Base-by-base conservation (phyloP, 78 protist species). In the Acrasis kona region DNA sequence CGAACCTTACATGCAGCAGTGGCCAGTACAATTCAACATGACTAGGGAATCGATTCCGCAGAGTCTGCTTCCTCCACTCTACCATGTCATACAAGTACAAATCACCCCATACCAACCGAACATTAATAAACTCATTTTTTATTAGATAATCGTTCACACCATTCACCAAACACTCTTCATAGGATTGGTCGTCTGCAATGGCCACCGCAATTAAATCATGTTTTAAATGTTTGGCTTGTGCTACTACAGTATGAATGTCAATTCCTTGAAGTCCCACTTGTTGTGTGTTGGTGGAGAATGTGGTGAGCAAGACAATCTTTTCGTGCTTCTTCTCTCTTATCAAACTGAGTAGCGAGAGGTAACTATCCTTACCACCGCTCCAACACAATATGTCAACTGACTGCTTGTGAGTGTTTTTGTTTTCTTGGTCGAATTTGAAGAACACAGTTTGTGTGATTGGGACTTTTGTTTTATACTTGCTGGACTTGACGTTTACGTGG, bases 401-500 rank as follows among this genome's bases (percentile, higher is more conserved):
- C 42, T 5, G 38, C 9, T 65, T 37, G 5, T 5, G 69, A n/a
- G 7, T 7, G 5, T n/a, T 65, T n/a, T 34, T 65, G 5, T n/a
- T 65, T 8, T 58, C 74, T 40, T 10, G 35, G 37, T 30, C 12
- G 10, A 19, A 40, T 12, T 12, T n/a, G 65, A 10, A 28, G 5
- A 58, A 41, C 9, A 70, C 39, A 19, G 5, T 70, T n/a, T 29
- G n/a, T n/a, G n/a, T n/a, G n/a, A n/a, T n/a, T n/a, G n/a, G n/a
- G n/a, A n/a, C n/a, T n/a, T n/a, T n/a, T n/a, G n/a, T n/a, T n/a
- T n/a, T n/a, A n/a, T n/a, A n/a, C n/a, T n/a, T n/a, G n/a, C n/a
- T n/a, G n/a, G n/a, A n/a, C n/a, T n/a, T n/a, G n/a, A 78, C 88
- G 50, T 71, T 40, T 35, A 0, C 19, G 80, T 84, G 88, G 3